Evolutionary conservation across 1,284 basidiomycete species (phyloP), one percentile per base, ranked within the genome.

Genomic region (Sphaerobolus stellatus): DNA sequence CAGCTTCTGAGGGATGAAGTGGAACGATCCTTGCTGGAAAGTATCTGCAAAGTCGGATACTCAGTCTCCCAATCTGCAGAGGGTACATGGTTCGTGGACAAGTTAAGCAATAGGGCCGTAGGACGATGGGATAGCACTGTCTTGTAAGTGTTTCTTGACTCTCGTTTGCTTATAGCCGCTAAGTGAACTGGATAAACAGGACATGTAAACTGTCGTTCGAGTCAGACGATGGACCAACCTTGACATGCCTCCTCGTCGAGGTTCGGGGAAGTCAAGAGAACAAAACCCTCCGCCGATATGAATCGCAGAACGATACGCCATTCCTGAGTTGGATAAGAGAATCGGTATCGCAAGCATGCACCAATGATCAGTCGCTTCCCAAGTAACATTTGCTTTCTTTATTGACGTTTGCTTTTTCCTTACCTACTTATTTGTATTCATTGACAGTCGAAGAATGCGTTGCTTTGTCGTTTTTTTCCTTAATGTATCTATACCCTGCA

Each of bases 81-180:
- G 43, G 86, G 83, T 9, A 83, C 81, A 3, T 91, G 88, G 88
- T 88, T 91, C 60, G 81, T 90, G 13, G 88, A 91, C 62, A 66
- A 82, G 47, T 68, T 81, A 43, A 76, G 75, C 46, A 80, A 81
- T 45, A 76, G 81, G 54, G 84, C 83, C 52, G 79, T 91, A n/a
- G 88, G 86, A 9, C 76, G 86, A 60, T 90, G 88, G 88, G 88
- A 90, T 59, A 85, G 87, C 4, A 83, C 80, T 58, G 80, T 84
- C 27, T 59, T 90, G 88, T 90, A 63, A 67, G 88, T 43, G 13
- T 43, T 22, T n/a, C n/a, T n/a, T n/a, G n/a, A n/a, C n/a, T n/a
- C n/a, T n/a, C n/a, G n/a, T n/a, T n/a, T n/a, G n/a, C n/a, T n/a
- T n/a, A n/a, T n/a, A n/a, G n/a, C n/a, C n/a, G n/a, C n/a, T n/a